These are phyloP conservation scores for Taphrina communis DNA, from an alignment of 1,139 yeast genomes.

Conservation along the genomic window DNA sequence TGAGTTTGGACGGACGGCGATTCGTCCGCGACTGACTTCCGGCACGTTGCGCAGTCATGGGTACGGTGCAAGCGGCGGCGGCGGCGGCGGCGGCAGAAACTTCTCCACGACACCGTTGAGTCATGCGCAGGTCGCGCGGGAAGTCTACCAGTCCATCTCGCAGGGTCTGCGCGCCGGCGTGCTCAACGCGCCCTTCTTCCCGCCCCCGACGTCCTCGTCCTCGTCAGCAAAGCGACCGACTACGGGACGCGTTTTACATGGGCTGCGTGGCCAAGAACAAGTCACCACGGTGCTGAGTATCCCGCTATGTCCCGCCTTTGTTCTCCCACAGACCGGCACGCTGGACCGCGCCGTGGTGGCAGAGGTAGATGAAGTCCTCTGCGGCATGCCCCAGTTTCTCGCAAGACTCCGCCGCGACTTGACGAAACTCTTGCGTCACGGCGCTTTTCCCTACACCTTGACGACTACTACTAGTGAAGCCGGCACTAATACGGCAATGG, in stretches of 20 bases:
- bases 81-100: not conserved
- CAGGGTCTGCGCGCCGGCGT: conserved; percentile 37
- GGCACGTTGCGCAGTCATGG: conserved; percentile 35
- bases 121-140: conserved; percentile 38
- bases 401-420: conserved; percentile 30
- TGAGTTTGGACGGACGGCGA: conserved; percentile 21
- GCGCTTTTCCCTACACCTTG: conserved; percentile 11
- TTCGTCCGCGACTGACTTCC: conserved; percentile 14
- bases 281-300: conserved; percentile 15
- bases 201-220: conserved; percentile 7
- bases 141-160: conserved; percentile 31
- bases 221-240: not conserved
- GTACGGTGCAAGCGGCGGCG: not conserved
- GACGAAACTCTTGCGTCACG: conserved; percentile 8
- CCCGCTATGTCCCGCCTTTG: conserved; percentile 17
- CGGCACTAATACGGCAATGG: not conserved
- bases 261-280: not conserved
- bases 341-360: conserved; percentile 14
- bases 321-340: conserved; percentile 15
- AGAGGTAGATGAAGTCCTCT: conserved; percentile 20
- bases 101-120: conserved; percentile 27
- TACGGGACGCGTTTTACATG: conserved; percentile 14
- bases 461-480: too few species aligned
- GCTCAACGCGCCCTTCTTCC: conserved; percentile 28
- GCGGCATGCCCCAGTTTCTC: conserved; percentile 22